phyloP scores from a whole-genome alignment of 768 basidiomycete genomes.

The Steccherinum ochraceum region DNA sequence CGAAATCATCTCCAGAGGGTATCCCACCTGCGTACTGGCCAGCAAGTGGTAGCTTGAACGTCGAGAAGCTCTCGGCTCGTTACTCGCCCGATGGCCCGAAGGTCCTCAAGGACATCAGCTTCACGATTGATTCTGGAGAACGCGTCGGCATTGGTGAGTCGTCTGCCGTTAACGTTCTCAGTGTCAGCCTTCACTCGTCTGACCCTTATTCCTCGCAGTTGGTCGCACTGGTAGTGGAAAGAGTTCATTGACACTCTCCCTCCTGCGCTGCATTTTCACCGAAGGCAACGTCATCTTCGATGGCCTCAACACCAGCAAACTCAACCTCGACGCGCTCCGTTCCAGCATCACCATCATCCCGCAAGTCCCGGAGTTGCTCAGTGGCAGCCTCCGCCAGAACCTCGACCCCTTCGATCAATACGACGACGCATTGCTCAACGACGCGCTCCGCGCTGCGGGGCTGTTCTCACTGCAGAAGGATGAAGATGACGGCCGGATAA shows the following conservation, averaged over 20 bases:
- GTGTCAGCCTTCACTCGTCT: not conserved
- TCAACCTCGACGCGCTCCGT: slow-evolving; percentile 50
- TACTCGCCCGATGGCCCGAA: slow-evolving; percentile 45
- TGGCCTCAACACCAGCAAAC: slow-evolving; percentile 35
- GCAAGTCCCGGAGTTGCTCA: slow-evolving; percentile 47
- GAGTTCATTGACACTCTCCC: slow-evolving; percentile 45
- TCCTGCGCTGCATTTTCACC: slow-evolving; percentile 49
- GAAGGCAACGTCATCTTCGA: slow-evolving; percentile 49
- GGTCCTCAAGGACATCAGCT: slow-evolving; percentile 46
- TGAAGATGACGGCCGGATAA: slow-evolving; percentile 31
- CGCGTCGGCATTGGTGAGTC: slow-evolving; percentile 44
- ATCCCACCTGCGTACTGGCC: slow-evolving; percentile 61
- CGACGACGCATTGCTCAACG: slow-evolving; percentile 47
- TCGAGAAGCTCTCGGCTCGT: slow-evolving; percentile 45
- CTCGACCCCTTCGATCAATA: slow-evolving; percentile 53
- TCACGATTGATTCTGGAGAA: slow-evolving; percentile 49
- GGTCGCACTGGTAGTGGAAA: slow-evolving; percentile 56
- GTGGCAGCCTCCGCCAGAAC: slow-evolving; percentile 50
- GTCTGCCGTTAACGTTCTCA: not conserved
- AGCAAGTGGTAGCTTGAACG: slow-evolving; percentile 41
- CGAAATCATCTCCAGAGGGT: slow-evolving; percentile 27
- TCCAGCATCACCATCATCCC: slow-evolving; percentile 55
- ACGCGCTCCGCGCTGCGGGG: slow-evolving; percentile 42
- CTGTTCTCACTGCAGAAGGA: slow-evolving; percentile 36
- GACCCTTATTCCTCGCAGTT: slow-evolving; percentile 17